Percentiles rank a stretch among this genome's conserved stretches.
phyloP scores from a whole-genome alignment of 2,329 filamentous ascomycete genomes.

The Daldinia eschscholtzii region DNA sequence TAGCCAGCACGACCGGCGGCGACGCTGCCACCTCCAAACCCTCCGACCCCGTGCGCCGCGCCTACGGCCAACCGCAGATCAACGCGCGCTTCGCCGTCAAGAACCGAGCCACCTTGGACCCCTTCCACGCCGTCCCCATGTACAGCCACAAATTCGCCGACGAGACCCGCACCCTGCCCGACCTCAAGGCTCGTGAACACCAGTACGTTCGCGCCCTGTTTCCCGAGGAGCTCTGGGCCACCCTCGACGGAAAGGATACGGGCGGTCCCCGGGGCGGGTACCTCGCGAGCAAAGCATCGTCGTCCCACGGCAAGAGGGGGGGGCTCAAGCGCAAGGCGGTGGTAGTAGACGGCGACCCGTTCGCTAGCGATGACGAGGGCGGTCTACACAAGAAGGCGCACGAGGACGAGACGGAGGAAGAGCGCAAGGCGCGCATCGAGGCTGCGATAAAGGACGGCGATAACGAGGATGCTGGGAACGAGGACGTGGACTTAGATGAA shows the following conservation, averaged over 20 bases:
- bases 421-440: conserved; percentile 53
- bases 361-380: conserved; percentile 46
- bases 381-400: conserved; percentile 40
- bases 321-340: conserved; percentile 60
- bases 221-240: conserved; percentile 67
- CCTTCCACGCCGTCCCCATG: conserved; percentile 69
- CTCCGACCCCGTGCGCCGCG: conserved; percentile 57
- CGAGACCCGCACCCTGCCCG: conserved; percentile 66
- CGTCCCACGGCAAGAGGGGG: conserved; percentile 38
- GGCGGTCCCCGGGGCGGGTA: conserved; percentile 49
- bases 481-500: conserved; percentile 57
- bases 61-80: conserved; percentile 70
- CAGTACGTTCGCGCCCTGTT: conserved; percentile 66
- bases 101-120: conserved; percentile 68
- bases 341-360: conserved; percentile 55
- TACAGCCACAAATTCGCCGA: conserved; percentile 68
- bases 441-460: conserved; percentile 50
- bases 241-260: conserved; percentile 63
- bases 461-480: conserved; percentile 54
- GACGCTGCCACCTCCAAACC: conserved; percentile 36
- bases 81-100: conserved; percentile 68
- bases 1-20: conserved; percentile 32
- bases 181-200: conserved; percentile 63
- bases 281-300: conserved; percentile 46
- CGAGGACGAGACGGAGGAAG: conserved; percentile 51